These are phyloP conservation scores for Lactarius vividus DNA, from an alignment of 768 basidiomycete genomes.

Conservation along the genomic window DNA sequence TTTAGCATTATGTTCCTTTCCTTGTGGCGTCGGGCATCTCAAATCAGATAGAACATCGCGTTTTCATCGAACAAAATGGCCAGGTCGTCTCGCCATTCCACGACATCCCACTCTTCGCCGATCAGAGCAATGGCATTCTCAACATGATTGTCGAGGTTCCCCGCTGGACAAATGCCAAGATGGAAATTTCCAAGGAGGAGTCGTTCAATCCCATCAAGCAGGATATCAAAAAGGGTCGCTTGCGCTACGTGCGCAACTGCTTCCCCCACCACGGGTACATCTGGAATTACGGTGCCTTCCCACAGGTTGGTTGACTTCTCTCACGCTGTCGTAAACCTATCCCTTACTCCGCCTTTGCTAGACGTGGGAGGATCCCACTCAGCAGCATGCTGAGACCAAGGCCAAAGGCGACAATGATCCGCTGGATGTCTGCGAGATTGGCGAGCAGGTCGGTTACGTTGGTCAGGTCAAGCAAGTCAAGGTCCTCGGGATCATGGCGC, in stretches of 20 bases:
- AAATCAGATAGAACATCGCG: constrained; percentile 74
- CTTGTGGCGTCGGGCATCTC: background rate
- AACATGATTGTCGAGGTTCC: constrained; percentile 99
- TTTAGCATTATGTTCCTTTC: background rate
- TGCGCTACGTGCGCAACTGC: constrained; percentile 98
- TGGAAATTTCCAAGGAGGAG: constrained; percentile 99
- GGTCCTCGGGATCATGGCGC: constrained; percentile 99
- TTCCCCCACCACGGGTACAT: constrained; percentile 99
- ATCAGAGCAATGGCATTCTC: constrained; percentile 90
- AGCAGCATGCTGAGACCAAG: constrained; percentile 92
- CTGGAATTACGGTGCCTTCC: constrained; percentile 99
- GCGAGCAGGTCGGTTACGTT: constrained; percentile 94
- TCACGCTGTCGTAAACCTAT: background rate
- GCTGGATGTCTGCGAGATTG: constrained; percentile 99
- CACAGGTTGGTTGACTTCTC: constrained; percentile 59
- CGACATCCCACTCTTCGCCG: constrained; percentile 97
- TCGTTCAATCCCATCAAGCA: constrained; percentile 99
- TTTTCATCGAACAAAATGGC: constrained; percentile 89
- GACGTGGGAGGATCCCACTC: constrained; percentile 97
- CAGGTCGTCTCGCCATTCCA: constrained; percentile 85
- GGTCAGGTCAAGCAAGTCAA: constrained; percentile 99
- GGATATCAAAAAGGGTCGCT: constrained; percentile 94
- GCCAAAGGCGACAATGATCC: constrained; percentile 99
- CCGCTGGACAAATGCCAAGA: constrained; percentile 99
- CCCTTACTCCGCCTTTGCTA: constrained; percentile 34